Percentiles rank a stretch among this genome's conserved stretches.
These are phyloP conservation scores for Corrigiola litoralis DNA, from an alignment of 179 eudicot genomes.

Conservation along the genomic window DNA sequence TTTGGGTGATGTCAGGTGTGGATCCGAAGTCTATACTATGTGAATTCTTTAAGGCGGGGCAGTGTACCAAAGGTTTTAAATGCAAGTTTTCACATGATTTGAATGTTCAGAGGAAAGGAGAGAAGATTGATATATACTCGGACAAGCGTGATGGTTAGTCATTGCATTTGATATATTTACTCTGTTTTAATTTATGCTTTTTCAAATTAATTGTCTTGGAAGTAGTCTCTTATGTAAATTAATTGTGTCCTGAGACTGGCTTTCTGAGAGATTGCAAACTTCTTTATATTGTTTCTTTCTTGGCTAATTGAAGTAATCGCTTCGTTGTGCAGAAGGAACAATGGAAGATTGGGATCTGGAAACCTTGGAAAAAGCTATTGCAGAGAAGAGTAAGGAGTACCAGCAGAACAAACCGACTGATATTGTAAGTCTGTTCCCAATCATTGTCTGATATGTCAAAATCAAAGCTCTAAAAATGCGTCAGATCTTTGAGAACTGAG, in stretches of 20 bases:
- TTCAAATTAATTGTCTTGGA: background rate
- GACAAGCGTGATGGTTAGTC: conserved; percentile 87
- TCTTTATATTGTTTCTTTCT: background rate
- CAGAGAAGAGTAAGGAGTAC: conserved; percentile 81
- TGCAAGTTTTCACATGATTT: conserved; percentile 97
- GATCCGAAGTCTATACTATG: conserved; percentile 96
- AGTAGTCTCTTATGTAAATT: background rate
- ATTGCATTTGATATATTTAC: background rate
- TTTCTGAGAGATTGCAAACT: background rate
- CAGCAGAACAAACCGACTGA: conserved; percentile 95
- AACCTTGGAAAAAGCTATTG: conserved; percentile 82
- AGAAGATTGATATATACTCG: conserved; percentile 84
- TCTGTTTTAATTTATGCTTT: background rate
- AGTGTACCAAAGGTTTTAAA: conserved; percentile 93
- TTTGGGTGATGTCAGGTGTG: conserved; percentile 67
- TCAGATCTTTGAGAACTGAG: background rate
- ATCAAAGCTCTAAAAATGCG: background rate
- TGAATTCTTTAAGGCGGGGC: conserved; percentile 90
- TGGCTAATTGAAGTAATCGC: conserved; percentile 8
- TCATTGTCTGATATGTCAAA: background rate
- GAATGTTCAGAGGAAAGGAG: conserved; percentile 95
- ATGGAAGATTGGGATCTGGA: conserved; percentile 99
- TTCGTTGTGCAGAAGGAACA: conserved; percentile 38
- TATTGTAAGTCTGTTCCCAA: conserved; percentile 46
- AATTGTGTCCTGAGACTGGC: background rate